Conservation (phyloP, 2,329 filamentous ascomycete genomes). For the Ophiostoma pallidulum region DNA sequence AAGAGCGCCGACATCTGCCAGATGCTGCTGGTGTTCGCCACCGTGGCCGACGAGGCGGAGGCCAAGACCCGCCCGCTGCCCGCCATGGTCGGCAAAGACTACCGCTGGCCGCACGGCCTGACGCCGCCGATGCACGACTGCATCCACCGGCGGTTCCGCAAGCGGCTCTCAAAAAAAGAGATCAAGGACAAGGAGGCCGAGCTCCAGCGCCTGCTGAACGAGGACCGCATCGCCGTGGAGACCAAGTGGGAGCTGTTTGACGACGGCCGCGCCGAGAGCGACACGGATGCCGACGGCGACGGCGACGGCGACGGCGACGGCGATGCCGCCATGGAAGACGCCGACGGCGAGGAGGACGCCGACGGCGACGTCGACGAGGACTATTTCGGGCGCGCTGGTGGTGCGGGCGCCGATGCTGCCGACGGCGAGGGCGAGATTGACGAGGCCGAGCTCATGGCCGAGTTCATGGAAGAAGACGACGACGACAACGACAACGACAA, state of each 20-base stretch:
- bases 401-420: background rate
- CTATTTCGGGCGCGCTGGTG: too few species aligned
- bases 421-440: conserved; percentile 23
- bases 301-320: conserved; percentile 56
- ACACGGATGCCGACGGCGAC: conserved; percentile 29
- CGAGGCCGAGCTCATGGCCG: conserved; percentile 28
- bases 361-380: conserved; percentile 51
- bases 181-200: conserved; percentile 77
- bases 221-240: conserved; percentile 53
- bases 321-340: conserved; percentile 37
- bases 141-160: conserved; percentile 71
- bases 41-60: conserved; percentile 56
- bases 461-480: conserved; percentile 39
- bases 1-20: conserved; percentile 84
- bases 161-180: conserved; percentile 70
- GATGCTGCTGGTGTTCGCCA: conserved; percentile 72
- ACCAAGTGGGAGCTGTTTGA: conserved; percentile 59
- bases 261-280: conserved; percentile 27
- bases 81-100: conserved; percentile 55
- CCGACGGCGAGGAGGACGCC: conserved; percentile 36
- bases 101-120: conserved; percentile 75
- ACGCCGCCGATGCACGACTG: conserved; percentile 84
- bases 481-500: conserved; percentile 37
- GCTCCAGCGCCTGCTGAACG: conserved; percentile 62
- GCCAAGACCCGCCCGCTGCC: conserved; percentile 60